Evolutionary conservation across 2,329 filamentous ascomycete genomes (phyloP), one percentile per base, ranked within the genome.

Genomic region (Emmonsia crescens): DNA sequence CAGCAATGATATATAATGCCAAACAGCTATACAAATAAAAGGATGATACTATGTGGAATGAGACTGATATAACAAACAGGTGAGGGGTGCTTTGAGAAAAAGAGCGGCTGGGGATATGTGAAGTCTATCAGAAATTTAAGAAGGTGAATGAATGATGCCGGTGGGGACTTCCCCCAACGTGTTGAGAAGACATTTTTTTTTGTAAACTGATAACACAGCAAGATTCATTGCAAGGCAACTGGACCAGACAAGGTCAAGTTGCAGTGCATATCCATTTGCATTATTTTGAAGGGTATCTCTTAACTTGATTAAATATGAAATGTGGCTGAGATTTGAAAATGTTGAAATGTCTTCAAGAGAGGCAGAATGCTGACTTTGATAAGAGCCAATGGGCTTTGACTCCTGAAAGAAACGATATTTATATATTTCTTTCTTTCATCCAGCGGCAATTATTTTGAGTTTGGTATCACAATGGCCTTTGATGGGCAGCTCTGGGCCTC

Each of bases 141-240:
- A 29, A 44, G 38, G 55, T 52, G 48, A 52, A 24, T 57, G 40
- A 57, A 57, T 57, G 36, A 42, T 42, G 55, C 24, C 24, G 24
- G 55, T 57, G 38, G 55, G 55, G 55, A 46, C 55, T 57, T 46
- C 55, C 55, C 55, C 55, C 55, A 46, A 33, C 14, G 19, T 33
- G 55, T 19, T 57, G 55, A 57, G 55, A 46, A 31, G 55, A 33
- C 55, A 57, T 57, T 38, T 42, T 27, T 24, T 33, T 14, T 27
- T 24, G 21, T 14, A 24, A 14, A 31, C 38, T 57, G 55, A 6
- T 5, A 46, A 31, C 2, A 46, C 16, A 44, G 24, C 24, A 16
- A n/a, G 16, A 44, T 21, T 46, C 40, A 44, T 40, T 46, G 55
- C 24, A 57, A n/a, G 24, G n/a, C 55, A 57, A 44, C 55, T 24